These are phyloP conservation scores for Pleurotus sapidus DNA, from an alignment of 768 basidiomycete species.

Conservation along the genomic window DNA sequence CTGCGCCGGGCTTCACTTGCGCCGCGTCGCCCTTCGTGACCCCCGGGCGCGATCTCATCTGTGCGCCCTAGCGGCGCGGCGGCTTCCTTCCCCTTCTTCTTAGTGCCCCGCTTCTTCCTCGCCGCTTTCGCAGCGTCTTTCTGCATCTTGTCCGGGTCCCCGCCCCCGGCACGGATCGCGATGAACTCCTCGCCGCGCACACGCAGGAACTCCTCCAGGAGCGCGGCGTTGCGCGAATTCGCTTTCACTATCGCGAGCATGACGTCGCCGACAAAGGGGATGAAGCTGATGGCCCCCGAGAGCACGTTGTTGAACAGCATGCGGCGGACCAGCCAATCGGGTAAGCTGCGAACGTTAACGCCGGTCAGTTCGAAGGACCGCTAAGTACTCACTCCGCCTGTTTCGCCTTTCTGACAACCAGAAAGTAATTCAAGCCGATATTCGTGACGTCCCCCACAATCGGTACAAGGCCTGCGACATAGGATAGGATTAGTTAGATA, in stretches of 20 bases:
- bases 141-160: conserved; percentile 11
- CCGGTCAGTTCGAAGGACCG: too few relatives aligned
- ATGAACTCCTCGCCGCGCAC: conserved; percentile 75
- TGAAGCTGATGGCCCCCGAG: conserved; percentile 57
- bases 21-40: conserved; percentile 32
- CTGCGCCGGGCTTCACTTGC: conserved; percentile 55
- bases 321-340: conserved; percentile 57
- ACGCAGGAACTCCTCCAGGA: conserved; percentile 83
- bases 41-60: conserved; percentile 12
- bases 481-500: neutral
- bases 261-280: conserved; percentile 78
- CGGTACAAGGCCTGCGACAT: conserved; percentile 59
- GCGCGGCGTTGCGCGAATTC: conserved; percentile 83
- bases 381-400: conserved; percentile 53
- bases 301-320: conserved; percentile 81
- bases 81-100: conserved; percentile 20
- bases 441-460: conserved; percentile 66
- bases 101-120: neutral
- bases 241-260: conserved; percentile 78
- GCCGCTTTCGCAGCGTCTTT: conserved; percentile 8
- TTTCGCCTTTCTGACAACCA: conserved; percentile 74
- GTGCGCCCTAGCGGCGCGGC: conserved; percentile 14
- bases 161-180: conserved; percentile 38
- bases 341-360: conserved; percentile 24
- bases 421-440: conserved; percentile 63